These are phyloP conservation scores for Calonectria pseudoreteaudii DNA, from an alignment of 2,329 filamentous ascomycete genomes.

Conservation along the genomic window DNA sequence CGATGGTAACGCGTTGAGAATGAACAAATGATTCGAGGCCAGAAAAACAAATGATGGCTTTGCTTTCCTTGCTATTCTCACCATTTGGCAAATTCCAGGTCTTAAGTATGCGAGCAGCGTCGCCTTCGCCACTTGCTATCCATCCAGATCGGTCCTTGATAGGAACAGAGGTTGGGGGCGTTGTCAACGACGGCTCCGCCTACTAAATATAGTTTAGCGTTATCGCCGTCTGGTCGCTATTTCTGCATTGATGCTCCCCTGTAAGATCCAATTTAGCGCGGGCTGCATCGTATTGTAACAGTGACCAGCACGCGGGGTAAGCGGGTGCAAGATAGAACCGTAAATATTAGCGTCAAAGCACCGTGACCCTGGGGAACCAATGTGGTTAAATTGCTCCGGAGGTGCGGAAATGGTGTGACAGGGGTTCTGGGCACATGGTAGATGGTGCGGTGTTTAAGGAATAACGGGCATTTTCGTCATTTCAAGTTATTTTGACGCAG, in stretches of 20 bases:
- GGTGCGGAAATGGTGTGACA: neutral
- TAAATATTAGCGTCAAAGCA: neutral
- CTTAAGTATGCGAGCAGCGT: neutral
- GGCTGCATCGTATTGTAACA: neutral
- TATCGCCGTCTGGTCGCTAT: neutral
- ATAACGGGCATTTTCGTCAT: neutral
- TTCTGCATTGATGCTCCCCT: neutral
- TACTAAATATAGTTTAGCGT: constrained; percentile 18
- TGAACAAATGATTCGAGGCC: neutral
- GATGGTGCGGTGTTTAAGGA: neutral
- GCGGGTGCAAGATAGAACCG: neutral
- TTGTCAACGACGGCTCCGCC: constrained; percentile 13
- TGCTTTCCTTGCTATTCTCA: neutral
- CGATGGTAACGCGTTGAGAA: neutral
- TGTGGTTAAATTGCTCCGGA: neutral
- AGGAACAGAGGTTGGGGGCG: neutral
- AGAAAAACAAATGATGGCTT: neutral
- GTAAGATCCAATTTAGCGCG: neutral
- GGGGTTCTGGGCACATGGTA: neutral
- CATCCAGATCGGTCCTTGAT: neutral
- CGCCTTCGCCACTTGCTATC: neutral
- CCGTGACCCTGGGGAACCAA: neutral
- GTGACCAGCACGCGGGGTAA: neutral
- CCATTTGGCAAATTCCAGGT: neutral
- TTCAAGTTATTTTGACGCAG: neutral